A percentile compares a stretch with the other conserved stretches of the same genome.
phyloP scores from a whole-genome alignment of 1,284 basidiomycete genomes.

The Tilletiopsis washingtonensis region DNA sequence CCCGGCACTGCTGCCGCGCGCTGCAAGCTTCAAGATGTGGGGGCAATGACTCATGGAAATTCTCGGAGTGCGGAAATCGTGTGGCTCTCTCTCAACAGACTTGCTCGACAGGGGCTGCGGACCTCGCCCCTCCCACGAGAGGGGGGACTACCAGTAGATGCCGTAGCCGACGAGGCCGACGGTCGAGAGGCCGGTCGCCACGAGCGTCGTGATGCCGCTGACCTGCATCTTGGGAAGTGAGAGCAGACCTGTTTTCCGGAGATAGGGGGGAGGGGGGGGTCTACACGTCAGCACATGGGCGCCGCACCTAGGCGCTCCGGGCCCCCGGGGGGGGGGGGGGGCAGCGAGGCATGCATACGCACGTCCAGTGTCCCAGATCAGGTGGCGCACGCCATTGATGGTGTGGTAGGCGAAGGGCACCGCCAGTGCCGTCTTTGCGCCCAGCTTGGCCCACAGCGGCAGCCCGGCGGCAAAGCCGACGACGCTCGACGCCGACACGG shows the following conservation, averaged over 20 bases:
- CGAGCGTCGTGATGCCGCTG: neutral
- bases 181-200: neutral
- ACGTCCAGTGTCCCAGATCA: constrained; percentile 74
- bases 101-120: no score
- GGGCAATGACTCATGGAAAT: no score
- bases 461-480: constrained; percentile 60
- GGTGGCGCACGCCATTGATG: constrained; percentile 82
- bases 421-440: constrained; percentile 30
- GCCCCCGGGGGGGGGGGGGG: no score
- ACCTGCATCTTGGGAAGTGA: neutral
- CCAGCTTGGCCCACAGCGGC: constrained; percentile 48
- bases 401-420: constrained; percentile 60
- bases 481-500: constrained; percentile 68
- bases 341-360: no score
- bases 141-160: no score
- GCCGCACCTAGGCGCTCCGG: neutral
- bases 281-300: neutral
- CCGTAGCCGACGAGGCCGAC: neutral
- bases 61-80: no score
- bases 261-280: neutral
- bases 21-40: no score
- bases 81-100: no score
- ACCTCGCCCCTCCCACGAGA: no score
- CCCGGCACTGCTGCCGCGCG: no score
- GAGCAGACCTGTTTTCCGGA: neutral